Percentiles rank a stretch among this genome's conserved stretches.
Conservation (phyloP, 768 basidiomycete genomes). For the Chalciporus pseudorubinellus region DNA sequence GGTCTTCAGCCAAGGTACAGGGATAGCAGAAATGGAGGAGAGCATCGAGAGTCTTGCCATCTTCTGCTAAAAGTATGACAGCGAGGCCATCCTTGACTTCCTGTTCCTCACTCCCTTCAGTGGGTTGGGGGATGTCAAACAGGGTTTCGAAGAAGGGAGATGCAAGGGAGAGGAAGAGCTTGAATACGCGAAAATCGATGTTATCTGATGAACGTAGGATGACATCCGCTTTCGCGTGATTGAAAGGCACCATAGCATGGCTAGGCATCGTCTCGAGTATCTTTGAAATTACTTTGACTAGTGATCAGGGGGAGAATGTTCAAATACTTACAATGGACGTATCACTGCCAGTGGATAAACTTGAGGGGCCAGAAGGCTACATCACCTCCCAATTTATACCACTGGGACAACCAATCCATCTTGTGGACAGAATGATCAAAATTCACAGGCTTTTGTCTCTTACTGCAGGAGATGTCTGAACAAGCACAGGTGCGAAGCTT, state of each 20-base stretch:
- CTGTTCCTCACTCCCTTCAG: constrained; percentile 1
- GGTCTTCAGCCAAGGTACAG: constrained; percentile 19
- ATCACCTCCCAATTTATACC: no score
- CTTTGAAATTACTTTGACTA: no score
- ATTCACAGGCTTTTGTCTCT: no score
- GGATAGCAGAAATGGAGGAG: constrained; percentile 31
- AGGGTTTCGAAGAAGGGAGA: constrained; percentile 35
- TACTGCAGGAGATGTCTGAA: no score
- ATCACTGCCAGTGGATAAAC: no score
- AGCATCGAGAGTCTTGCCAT: constrained; percentile 20
- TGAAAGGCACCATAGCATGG: constrained; percentile 20
- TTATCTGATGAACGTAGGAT: constrained; percentile 28
- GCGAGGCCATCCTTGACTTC: constrained; percentile 17
- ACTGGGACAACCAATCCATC: no score
- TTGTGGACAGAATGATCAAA: no score
- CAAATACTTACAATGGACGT: no score
- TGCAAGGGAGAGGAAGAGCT: constrained; percentile 31
- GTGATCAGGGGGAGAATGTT: no score
- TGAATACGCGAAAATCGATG: constrained; percentile 33
- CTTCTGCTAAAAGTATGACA: constrained; percentile 21
- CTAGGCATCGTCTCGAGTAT: not conserved
- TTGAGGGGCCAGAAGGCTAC: no score
- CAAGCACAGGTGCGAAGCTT: no score
- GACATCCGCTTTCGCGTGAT: constrained; percentile 22
- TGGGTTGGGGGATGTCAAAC: constrained; percentile 31